These are phyloP conservation scores for Chenopodium album DNA, from an alignment of 148 eudicot species.

Conservation along the genomic window DNA sequence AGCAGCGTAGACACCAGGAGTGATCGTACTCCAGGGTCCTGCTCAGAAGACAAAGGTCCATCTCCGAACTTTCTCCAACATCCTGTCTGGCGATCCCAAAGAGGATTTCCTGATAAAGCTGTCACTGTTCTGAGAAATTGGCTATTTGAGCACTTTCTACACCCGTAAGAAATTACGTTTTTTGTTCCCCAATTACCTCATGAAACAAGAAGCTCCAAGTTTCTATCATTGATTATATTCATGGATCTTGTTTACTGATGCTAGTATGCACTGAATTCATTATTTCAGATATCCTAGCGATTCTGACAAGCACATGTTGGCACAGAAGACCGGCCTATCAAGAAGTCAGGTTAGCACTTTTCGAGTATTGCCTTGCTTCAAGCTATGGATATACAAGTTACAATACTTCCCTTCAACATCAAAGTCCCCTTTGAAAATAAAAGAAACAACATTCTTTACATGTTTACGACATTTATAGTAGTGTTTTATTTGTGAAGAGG, in stretches of 20 bases:
- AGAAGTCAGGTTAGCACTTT: slow-evolving; percentile 42
- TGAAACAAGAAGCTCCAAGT: not conserved
- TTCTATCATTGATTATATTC: not conserved
- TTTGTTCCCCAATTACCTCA: not conserved
- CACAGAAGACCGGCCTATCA: slow-evolving; percentile 46
- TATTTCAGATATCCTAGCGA: slow-evolving; percentile 48
- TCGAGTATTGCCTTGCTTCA: not conserved
- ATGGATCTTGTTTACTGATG: not conserved
- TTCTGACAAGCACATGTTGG: slow-evolving; percentile 49
- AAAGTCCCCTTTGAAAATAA: not conserved
- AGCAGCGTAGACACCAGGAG: slow-evolving; percentile 25
- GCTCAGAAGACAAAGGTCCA: slow-evolving; percentile 25
- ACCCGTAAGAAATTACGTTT: slow-evolving; percentile 38
- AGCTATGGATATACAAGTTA: not conserved
- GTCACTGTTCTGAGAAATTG: slow-evolving; percentile 44
- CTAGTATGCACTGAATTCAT: not conserved
- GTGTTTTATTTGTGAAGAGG: too few species aligned
- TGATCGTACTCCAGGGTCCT: slow-evolving; percentile 20
- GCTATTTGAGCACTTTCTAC: slow-evolving; percentile 48
- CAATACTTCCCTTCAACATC: not conserved
- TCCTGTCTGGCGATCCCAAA: slow-evolving; percentile 48
- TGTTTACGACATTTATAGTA: too few species aligned
- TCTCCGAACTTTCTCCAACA: slow-evolving; percentile 33
- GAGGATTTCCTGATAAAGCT: slow-evolving; percentile 53
- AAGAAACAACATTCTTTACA: not conserved